Base-by-base conservation (phyloP, 345 rosid genomes). In the Theobroma cacao region DNA sequence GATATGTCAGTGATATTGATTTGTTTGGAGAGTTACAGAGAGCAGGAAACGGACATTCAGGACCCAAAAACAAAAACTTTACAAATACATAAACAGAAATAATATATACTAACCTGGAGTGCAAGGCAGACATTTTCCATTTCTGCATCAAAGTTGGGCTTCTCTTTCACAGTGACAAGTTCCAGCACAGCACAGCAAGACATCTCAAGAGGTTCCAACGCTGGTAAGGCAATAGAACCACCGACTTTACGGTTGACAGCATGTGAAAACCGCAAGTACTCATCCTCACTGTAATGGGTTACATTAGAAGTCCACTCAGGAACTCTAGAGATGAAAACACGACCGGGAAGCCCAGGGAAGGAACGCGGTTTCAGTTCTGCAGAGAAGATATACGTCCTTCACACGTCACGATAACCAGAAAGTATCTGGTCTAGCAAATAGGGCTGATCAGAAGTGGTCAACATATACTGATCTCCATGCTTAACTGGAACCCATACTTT, bases 281-380 rank as follows among this genome's bases (percentile, higher is more conserved):
- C 99, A 73, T 52, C 84, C 24, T 84, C 74, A 33, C 83, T 88
- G 82, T 95, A 93, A 82, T 93, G 90, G 63, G 43, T 79, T 10
- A 95, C 84, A 81, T 93, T 90, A 4, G 99, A 95, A 72, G 97
- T 92, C 99, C 99, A 93, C 77, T 93, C 99, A 30, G 97, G 93
- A 85, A 92, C 89, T 82, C 88, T 92, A 40, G 98, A 93, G 40
- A 74, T 80, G 73, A 91, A 95, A 4, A 95, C 98, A 73, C 99
- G 92, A 15, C 98, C 99, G 58, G 99, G 98, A 73, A 95, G 94
- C 75, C 99, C 99, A 0, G 80, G 92, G 24, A 84, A 83, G 41
- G 86, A 83, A 50, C 89, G 87, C 1, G 89, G 86, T 78, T 89
- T 90, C 66, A 40, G 69, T 69, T 91, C 97, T 24, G 94, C 88